Base-by-base conservation (phyloP, 768 basidiomycete species). In the Lactarius vividus region DNA sequence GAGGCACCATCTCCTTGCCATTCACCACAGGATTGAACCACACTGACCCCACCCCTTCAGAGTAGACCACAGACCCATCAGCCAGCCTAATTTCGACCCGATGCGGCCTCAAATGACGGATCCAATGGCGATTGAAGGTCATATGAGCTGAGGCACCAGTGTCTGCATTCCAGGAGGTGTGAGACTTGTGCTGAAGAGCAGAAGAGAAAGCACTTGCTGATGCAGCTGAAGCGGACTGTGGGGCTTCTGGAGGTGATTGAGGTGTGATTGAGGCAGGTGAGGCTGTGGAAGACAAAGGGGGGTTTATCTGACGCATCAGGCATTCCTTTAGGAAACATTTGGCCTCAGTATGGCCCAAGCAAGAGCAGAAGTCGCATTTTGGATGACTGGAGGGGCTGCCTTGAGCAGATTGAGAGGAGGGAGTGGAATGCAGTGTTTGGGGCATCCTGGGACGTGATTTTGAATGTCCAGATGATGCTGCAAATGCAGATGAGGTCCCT, bases 141-240 rank as follows among this genome's bases (percentile, higher is more conserved):
- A 53, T 53, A 53, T 53, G 52, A 53, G 53, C 53, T 54, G 26
- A 54, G 26, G 53, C 28, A 16, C 53, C 53, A 26, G 53, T 26
- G 15, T 54, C 53, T 54, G 53, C 53, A 29, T 26, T 29, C 53
- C 26, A 29, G 26, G 28, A 54, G 1, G 15, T 54, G 15, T 54
- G 53, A 54, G 53, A 7, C 0, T 54, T 26, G n/a, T 3, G 0
- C 37, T 39, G 11, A 1, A 15, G 37, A 15, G 15, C 37, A 39
- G 11, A 15, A 15, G 15, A 15, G 0, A 23, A 5, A 20, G 44
- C 44, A 46, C 44, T 46, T 46, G 44, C 44, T 46, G 44, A 46
- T n/a, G 44, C 44, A 46, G 8, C n/a, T 46, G 44, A 46, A 23
- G 44, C 10, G 3, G n/a, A 46, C 44, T 46, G n/a, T 46, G 20